Base-by-base conservation (phyloP, 768 basidiomycete species). In the Macrocybe gigantea region DNA sequence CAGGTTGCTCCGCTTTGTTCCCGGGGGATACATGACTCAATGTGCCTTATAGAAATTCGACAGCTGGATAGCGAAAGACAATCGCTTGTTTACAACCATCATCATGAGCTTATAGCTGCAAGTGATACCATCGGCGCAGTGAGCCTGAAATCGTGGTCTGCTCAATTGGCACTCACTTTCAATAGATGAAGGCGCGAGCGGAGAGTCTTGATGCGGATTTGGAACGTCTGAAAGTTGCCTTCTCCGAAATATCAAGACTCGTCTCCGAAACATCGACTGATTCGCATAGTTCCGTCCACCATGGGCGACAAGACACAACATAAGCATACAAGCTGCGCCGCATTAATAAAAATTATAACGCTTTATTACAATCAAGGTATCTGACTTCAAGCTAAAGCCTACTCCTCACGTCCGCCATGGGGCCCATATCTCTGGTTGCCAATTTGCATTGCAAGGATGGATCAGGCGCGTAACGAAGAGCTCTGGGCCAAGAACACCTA, bases 31-130 rank as follows among this genome's bases (percentile, higher is more conserved):
- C 14, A 1, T 5, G 15, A 31, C 10, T 49, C 14, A 32, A 48
- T 12, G 31, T 22, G 14, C 22, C 32, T 33, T 29, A 11, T 51
- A 93, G 93, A 95, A 64, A 94, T 96, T 50, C 75, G 88, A 32
- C 80, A 91, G 52, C 67, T 96, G 10, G 91, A 95, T 48, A 81
- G 85, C 58, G 93, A 95, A 58, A 72, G 90, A 15, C 93, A 96
- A 64, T 86, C 88, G 7, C 72, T 96, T 38, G 93, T 96, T 8
- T 96, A 96, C 61, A 93, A 94, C 56, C 93, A 94, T 59, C 93
- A 96, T 58, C 91, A 93, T 50, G 93, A 96, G 54, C 82, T 96
- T 13, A 93, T 96, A 44, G 89, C 90, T 1, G 93, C 93, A 2
- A 91, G 86, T 50, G 89, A 93, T 57, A 95, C 93, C 7, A 95